Conservation (phyloP, 1,139 yeast genomes). For the Taiozyma sp. region DNA sequence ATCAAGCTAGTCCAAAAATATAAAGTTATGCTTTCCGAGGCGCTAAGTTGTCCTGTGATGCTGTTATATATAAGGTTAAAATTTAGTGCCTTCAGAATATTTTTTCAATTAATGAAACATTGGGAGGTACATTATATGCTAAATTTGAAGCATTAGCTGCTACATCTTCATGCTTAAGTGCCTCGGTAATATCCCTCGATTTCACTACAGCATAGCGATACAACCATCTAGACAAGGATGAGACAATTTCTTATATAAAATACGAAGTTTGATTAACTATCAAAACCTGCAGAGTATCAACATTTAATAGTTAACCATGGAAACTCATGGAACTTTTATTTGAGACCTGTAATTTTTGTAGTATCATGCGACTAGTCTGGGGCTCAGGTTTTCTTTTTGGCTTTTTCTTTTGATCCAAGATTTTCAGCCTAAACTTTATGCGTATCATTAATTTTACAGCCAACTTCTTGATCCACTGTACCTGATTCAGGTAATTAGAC, state of each 20-base stretch:
- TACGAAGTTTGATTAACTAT: neutral
- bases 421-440: no score
- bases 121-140: no score
- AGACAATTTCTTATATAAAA: no score
- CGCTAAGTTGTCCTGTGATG: neutral
- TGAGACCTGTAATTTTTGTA: neutral
- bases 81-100: neutral
- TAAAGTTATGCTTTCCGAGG: neutral
- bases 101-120: neutral
- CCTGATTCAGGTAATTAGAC: no score
- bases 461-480: no score
- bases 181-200: neutral
- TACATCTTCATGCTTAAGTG: neutral
- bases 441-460: no score
- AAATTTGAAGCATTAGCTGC: neutral
- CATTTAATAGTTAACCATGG: neutral
- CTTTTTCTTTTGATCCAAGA: no score
- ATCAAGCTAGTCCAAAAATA: no score
- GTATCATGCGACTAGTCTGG: neutral
- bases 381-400: neutral
- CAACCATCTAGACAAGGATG: no score
- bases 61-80: neutral
- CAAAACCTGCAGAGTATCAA: no score
- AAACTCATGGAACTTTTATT: neutral
- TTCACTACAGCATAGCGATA: no score